phyloP scores from a whole-genome alignment of 768 basidiomycete species.

The Hysterangium stoloniferum region DNA sequence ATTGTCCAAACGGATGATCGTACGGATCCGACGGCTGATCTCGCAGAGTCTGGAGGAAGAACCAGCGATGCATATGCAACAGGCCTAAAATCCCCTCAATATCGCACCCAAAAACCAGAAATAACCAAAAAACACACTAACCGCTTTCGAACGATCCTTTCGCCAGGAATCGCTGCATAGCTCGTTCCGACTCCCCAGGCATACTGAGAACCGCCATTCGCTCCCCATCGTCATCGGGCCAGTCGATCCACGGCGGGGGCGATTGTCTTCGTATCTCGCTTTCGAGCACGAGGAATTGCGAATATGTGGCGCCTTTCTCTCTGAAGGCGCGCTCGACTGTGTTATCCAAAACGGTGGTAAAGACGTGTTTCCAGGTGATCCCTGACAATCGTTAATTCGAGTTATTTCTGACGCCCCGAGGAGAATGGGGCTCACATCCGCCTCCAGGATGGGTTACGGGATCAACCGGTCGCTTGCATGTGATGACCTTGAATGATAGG shows the following conservation, averaged over 20 bases:
- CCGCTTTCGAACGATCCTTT: conserved; percentile 3
- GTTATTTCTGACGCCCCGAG: background rate
- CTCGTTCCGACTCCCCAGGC: background rate
- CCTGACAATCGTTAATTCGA: background rate
- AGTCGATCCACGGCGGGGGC: background rate
- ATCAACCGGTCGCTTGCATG: conserved; percentile 6
- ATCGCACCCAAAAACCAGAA: background rate
- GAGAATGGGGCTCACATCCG: conserved; percentile 1
- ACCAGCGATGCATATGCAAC: conserved; percentile 10
- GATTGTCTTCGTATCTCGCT: background rate
- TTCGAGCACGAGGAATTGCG: background rate
- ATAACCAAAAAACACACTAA: background rate
- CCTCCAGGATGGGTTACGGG: conserved; percentile 2
- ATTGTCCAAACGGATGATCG: conserved; percentile 4
- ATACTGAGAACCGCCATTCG: background rate
- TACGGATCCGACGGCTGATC: conserved; percentile 5
- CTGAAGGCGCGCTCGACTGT: conserved; percentile 2
- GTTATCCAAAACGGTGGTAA: background rate
- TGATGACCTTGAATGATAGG: conserved; percentile 6
- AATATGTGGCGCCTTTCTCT: conserved; percentile 9
- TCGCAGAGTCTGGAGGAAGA: conserved; percentile 3
- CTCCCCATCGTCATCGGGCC: conserved; percentile 2
- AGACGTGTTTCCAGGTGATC: conserved; percentile 7
- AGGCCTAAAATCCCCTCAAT: background rate
- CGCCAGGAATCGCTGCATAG: conserved; percentile 3